phyloP scores from a whole-genome alignment of 2,329 filamentous ascomycete species.

The Colletotrichum ledebouriae region DNA sequence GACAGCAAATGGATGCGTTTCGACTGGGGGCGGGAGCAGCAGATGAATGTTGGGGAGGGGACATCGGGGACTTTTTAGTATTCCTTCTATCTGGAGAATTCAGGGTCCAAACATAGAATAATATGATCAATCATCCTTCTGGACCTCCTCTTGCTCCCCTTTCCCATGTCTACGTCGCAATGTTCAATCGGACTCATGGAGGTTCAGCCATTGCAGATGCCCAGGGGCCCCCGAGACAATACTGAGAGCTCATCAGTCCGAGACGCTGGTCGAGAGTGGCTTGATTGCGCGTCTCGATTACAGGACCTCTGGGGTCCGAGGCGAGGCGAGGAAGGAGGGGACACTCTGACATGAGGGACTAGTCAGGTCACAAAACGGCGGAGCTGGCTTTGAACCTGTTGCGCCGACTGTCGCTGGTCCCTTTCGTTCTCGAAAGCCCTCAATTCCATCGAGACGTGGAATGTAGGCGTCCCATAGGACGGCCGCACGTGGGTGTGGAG shows the following conservation, averaged over 20 bases:
- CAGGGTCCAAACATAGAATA: constrained; percentile 34
- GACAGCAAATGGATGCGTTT: constrained; percentile 11
- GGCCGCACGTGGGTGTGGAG: constrained; percentile 16
- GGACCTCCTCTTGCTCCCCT: constrained; percentile 4
- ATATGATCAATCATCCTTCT: constrained; percentile 31
- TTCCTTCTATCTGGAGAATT: constrained; percentile 18
- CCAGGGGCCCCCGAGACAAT: background rate
- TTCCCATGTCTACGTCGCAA: constrained; percentile 13
- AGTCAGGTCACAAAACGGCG: constrained; percentile 1
- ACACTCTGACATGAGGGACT: too few species aligned
- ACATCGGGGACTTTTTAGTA: constrained; percentile 27
- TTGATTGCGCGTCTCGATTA: constrained; percentile 37
- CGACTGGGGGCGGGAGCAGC: constrained; percentile 2
- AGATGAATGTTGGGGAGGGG: constrained; percentile 17
- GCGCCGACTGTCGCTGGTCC: constrained; percentile 9
- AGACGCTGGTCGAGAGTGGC: constrained; percentile 38
- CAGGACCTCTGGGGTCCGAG: constrained; percentile 21
- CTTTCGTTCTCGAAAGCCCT: background rate
- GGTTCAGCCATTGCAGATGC: constrained; percentile 11
- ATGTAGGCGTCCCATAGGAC: constrained; percentile 18
- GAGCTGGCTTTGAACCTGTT: constrained; percentile 13
- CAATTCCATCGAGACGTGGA: background rate
- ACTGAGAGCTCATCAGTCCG: constrained; percentile 38
- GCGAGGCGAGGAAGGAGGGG: constrained; percentile 8
- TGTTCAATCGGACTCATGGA: constrained; percentile 9